phyloP scores from a whole-genome alignment of 2,329 filamentous ascomycete species.

The Magnaporthiopsis incrustans region DNA sequence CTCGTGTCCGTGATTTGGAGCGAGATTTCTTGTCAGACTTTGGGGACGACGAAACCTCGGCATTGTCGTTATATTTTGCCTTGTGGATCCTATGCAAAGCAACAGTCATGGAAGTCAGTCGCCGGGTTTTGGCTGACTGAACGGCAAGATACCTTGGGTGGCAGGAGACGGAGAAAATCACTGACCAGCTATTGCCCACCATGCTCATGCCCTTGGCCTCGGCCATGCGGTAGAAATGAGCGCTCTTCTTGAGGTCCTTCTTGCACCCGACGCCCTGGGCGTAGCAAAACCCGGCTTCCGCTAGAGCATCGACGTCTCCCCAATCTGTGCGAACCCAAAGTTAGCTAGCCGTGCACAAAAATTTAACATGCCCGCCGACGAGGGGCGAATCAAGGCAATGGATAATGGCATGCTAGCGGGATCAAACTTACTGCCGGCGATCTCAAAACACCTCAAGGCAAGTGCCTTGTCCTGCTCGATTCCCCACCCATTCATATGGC shows the following conservation, averaged over 20 bases:
- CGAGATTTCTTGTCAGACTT: constrained; percentile 65
- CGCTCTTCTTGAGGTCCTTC: constrained; percentile 92
- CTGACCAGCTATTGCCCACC: constrained; percentile 96
- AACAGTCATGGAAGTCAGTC: constrained; percentile 10
- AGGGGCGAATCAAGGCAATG: not conserved
- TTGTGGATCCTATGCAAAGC: constrained; percentile 75
- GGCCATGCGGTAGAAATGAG: constrained; percentile 81
- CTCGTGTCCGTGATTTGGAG: constrained; percentile 69
- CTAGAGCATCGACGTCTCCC: constrained; percentile 90
- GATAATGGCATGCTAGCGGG: not conserved
- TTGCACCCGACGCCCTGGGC: constrained; percentile 88
- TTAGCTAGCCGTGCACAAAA: not conserved
- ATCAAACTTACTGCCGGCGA: constrained; percentile 64
- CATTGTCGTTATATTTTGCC: constrained; percentile 75
- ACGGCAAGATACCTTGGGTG: not conserved
- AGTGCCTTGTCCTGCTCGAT: constrained; percentile 86
- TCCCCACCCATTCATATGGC: constrained; percentile 97
- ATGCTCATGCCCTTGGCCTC: constrained; percentile 93
- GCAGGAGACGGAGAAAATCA: constrained; percentile 18
- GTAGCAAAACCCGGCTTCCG: constrained; percentile 94
- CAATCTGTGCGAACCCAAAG: constrained; percentile 48
- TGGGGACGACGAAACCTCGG: constrained; percentile 35
- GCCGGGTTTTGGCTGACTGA: not conserved
- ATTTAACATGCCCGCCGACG: not conserved
- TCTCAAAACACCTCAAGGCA: constrained; percentile 89